phyloP scores from a whole-genome alignment of 495 filamentous ascomycete genomes.

The Hypoxylon fuscum region DNA sequence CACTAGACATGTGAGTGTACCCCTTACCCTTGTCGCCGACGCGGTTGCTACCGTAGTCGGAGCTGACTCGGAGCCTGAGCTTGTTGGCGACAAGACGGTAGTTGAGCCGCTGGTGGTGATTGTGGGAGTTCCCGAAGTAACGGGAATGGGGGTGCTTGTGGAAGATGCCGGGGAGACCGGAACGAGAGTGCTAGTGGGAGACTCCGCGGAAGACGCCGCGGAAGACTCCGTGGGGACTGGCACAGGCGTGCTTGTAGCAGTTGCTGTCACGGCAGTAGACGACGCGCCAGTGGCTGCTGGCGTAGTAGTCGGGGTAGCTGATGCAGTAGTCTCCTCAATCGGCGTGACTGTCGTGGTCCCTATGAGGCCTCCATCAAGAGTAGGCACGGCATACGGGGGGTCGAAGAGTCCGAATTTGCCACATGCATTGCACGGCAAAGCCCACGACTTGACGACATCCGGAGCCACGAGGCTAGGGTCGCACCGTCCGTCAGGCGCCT shows the following conservation, averaged over 20 bases:
- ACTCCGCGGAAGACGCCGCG: no score
- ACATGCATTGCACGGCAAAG: constrained; percentile 45
- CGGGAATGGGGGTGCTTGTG: not conserved
- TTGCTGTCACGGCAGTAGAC: not conserved
- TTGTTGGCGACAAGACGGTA: not conserved
- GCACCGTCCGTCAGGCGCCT: constrained; percentile 34
- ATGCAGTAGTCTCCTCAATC: constrained; percentile 1
- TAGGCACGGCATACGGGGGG: constrained; percentile 45
- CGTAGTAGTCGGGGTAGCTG: not conserved
- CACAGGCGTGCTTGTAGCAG: not conserved
- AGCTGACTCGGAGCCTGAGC: no score
- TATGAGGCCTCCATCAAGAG: constrained; percentile 35
- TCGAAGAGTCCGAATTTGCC: constrained; percentile 46
- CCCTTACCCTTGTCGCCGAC: not conserved
- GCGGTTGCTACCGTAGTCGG: not conserved
- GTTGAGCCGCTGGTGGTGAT: not conserved
- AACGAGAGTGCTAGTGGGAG: not conserved
- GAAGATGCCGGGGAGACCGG: not conserved
- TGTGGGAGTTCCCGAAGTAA: not conserved
- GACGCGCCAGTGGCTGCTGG: constrained; percentile 8
- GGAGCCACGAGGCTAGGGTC: constrained; percentile 45
- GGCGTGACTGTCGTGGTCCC: constrained; percentile 17
- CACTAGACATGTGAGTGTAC: not conserved
- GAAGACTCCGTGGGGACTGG: not conserved
- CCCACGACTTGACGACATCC: constrained; percentile 36